Evolutionary conservation across 306 rosid species (phyloP).

Genomic region (Sicyos baderoa): DNA sequence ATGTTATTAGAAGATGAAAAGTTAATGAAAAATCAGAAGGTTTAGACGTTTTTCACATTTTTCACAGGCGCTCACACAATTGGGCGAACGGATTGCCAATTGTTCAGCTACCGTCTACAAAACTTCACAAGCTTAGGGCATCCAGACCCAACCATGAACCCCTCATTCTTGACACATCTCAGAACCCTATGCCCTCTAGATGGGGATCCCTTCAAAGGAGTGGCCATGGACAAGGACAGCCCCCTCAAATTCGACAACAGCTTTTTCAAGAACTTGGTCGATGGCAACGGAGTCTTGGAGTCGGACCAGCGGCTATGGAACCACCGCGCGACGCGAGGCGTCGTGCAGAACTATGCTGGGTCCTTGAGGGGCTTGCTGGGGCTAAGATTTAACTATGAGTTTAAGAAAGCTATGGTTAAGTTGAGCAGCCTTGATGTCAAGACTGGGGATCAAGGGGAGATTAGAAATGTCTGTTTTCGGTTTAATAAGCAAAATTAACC

Average conservation of each 20-base stretch:
- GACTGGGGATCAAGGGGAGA: constrained; percentile 55
- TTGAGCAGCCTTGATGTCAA: constrained; percentile 64
- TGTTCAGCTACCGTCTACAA: constrained; percentile 50
- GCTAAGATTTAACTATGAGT: constrained; percentile 49
- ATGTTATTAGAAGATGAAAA: too few species aligned
- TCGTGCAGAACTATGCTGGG: constrained; percentile 53
- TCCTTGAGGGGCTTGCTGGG: constrained; percentile 48
- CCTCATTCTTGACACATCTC: constrained; percentile 36
- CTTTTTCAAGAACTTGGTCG: constrained; percentile 55
- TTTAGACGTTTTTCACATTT: too few species aligned
- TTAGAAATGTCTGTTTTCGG: constrained; percentile 51
- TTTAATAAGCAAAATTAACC: constrained; percentile 28
- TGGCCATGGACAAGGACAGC: constrained; percentile 47
- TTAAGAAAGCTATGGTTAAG: constrained; percentile 65
- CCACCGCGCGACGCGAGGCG: constrained; percentile 29
- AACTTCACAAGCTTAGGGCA: constrained; percentile 52
- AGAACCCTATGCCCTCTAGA: constrained; percentile 41
- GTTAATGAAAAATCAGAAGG: too few species aligned
- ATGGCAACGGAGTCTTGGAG: constrained; percentile 55
- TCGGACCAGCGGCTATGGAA: constrained; percentile 74
- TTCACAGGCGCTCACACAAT: constrained; percentile 73
- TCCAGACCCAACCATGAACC: constrained; percentile 57
- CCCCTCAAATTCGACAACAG: constrained; percentile 42
- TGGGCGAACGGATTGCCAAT: constrained; percentile 55
- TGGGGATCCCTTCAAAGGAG: constrained; percentile 47